Base-by-base conservation (phyloP, 2,329 filamentous ascomycete genomes). In the Geosmithia putterillii region DNA sequence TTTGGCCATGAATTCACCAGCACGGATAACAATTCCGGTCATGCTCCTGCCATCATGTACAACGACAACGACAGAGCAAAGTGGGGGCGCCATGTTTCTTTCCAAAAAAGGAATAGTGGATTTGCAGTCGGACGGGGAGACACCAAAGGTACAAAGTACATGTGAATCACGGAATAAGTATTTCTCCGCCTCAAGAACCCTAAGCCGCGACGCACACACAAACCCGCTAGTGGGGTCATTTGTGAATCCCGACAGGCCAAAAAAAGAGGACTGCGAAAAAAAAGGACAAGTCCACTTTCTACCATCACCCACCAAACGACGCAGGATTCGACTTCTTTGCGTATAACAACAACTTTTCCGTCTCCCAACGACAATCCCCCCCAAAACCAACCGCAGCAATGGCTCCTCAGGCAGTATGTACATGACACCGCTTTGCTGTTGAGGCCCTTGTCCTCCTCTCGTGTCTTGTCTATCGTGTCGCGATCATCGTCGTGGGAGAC, bases 371-470 rank as follows among this genome's bases (percentile, higher is more conserved):
- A 32, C 28, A 9, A 25, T 10, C 23, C 23, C 23, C 36, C 48
- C 42, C 46, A 45, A 59, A 62, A 67, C 57, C 48, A 46, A 34
- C 49, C 52, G 45, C 66, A 69, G 74, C 69, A 85, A 95, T 95
- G 87, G 84, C 83, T 80, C 77, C 83, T 69, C 74, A 74, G 70
- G 76, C 83, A 73, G 89, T 95, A 95, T 72, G 88, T 94, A 79
- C 68, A 63, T 68, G 65, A 71, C 76, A 83, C 67, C 71, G 88
- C 88, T 95, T 94, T 95, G 88, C 88, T 95, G 87, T 85, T 86
- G 20, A 25, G 15, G 64, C 61, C 57, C 55, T 54, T 52, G 54
- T 50, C 47, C 47, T 42, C 23, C 41, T 49, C 41, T 35, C 19
- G 36, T 40, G 20, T 40, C 35, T 40, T 37, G 42, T 43, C 21